Evolutionary conservation across 805 yeast genomes (phyloP).

Genomic region (Ogataea chonburiensis): DNA sequence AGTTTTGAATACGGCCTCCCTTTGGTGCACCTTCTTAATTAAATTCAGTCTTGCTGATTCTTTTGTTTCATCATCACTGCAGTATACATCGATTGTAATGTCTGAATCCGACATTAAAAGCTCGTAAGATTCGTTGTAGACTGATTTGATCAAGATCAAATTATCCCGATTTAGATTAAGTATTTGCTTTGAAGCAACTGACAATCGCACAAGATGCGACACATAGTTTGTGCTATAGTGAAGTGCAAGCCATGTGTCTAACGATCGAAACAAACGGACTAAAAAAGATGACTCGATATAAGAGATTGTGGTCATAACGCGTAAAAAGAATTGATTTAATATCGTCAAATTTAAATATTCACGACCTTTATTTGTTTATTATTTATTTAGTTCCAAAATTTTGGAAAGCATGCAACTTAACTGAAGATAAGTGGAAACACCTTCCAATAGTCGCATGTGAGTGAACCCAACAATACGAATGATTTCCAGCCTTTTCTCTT

Average conservation of each 20-base stretch:
- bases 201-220: conserved; percentile 18
- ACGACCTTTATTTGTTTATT: conserved; percentile 1
- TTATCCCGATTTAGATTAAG: conserved; percentile 13
- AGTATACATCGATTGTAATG: conserved; percentile 19
- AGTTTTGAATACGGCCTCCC: conserved; percentile 12
- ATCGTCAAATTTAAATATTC: conserved; percentile 1
- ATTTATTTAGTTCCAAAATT: conserved; percentile 24
- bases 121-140: conserved; percentile 20
- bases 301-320: conserved; percentile 9
- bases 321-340: conserved; percentile 4
- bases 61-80: conserved; percentile 2
- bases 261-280: conserved; percentile 13
- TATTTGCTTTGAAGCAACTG: conserved; percentile 18
- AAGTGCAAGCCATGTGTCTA: conserved; percentile 24
- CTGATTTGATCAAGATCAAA: conserved; percentile 17
- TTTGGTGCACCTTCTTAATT: conserved; percentile 14
- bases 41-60: conserved; percentile 12
- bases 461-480: conserved; percentile 86
- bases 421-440: conserved; percentile 85
- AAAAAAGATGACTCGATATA: conserved; percentile 4
- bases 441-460: conserved; percentile 91
- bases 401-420: conserved; percentile 78
- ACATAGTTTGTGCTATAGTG: conserved; percentile 26
- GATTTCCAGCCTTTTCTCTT: conserved; percentile 67
- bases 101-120: conserved; percentile 11